Base-by-base conservation (phyloP, 2,329 filamentous ascomycete species). In the Epicoccum sorghinum region DNA sequence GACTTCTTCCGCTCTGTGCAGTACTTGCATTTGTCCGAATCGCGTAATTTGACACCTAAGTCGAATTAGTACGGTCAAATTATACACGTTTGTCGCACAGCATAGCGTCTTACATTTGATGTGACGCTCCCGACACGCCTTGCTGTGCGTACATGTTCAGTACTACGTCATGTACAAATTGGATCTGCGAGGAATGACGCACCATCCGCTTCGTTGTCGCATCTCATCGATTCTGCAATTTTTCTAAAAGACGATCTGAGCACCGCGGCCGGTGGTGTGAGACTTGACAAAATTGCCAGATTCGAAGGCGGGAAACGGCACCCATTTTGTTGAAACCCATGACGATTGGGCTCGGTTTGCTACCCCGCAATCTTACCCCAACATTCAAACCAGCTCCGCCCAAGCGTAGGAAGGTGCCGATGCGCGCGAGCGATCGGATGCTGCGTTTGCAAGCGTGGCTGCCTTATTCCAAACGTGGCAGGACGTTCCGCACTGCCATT, bases 151-250 rank as follows among this genome's bases (percentile, higher is more conserved):
- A 30, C 3, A 37, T 37, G 36, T 44, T 65, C 53, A 63, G 64
- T 56, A 41, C 41, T 45, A 46, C 40, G 50, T 53, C 41, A 54
- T 47, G 23, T 42, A 40, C 22, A 22, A 36, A 44, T 45, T 30
- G 29, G 38, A 36, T 38, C 47, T n/a, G 22, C n/a, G 37, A 14
- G 45, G 40, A 37, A 4, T 39, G 30, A 61, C 65, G 45, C 39
- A 69, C 67, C 67, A 70, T 47, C 66, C 66, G 44, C 67, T 70
- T 49, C 66, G 53, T 54, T 70, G 67, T 38, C 67, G 59, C 67
- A 70, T 68, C 22, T 52, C 45, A 18, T 44, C 43, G 42, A 37
- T 33, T 43, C 41, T 45, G 46, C 36, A 29, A 49, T 49, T 22
- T 24, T 36, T 13, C 24, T 18, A 23, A 29, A 42, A 46, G 46